Percentiles rank a stretch among this genome's conserved stretches.
Evolutionary conservation across 2,329 filamentous ascomycete genomes (phyloP).

Genomic region (Aspergillus quadrilineatus): DNA sequence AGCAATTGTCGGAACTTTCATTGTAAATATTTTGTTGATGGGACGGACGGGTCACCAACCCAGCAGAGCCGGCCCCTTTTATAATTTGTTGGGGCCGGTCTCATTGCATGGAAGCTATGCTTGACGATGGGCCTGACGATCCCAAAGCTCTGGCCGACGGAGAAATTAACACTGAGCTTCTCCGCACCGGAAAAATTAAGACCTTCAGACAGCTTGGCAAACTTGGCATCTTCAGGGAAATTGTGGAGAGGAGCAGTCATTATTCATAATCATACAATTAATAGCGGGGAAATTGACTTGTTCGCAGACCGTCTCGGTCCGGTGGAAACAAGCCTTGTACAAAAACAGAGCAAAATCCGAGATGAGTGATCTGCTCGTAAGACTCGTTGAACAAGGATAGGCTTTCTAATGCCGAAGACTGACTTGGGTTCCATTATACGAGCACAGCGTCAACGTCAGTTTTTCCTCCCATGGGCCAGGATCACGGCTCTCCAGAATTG

Average conservation of each 20-base stretch:
- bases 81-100: background rate
- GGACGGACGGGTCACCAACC: background rate
- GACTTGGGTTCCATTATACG: conserved; percentile 26
- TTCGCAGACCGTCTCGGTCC: background rate
- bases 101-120: background rate
- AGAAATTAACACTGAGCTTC: conserved; percentile 6
- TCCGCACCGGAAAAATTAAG: conserved; percentile 7
- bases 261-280: background rate
- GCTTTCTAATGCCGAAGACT: conserved; percentile 9
- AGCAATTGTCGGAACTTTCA: background rate
- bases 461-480: conserved; percentile 28
- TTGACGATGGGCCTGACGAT: background rate
- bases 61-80: background rate
- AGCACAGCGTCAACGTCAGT: conserved; percentile 23
- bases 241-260: conserved; percentile 1
- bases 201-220: conserved; percentile 4
- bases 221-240: conserved; percentile 2
- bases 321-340: background rate
- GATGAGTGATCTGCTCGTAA: background rate
- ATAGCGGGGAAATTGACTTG: background rate
- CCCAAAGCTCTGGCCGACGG: background rate
- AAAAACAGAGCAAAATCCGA: background rate
- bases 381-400: background rate
- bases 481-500: conserved; percentile 30
- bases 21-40: background rate